Percentiles rank a stretch among this genome's conserved stretches.
phyloP scores from a whole-genome alignment of 495 filamentous ascomycete genomes.

The Aspergillus nanangensis region DNA sequence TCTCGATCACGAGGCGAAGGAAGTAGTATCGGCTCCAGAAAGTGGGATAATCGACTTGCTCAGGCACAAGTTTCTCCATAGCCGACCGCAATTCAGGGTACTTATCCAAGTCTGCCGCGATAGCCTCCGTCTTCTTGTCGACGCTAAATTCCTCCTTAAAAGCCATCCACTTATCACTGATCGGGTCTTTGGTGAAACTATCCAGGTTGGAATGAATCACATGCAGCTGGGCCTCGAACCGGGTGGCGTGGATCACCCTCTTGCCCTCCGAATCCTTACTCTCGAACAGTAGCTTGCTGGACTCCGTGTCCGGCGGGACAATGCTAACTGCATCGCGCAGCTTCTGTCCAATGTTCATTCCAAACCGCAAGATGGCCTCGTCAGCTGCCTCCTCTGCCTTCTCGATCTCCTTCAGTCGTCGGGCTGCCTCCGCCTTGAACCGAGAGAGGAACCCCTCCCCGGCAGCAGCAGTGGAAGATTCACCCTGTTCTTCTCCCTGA shows the following conservation, averaged over 20 bases:
- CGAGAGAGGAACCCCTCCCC: slow-evolving; percentile 58
- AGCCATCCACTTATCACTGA: slow-evolving; percentile 63
- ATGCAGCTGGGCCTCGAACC: slow-evolving; percentile 94
- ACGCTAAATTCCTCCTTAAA: slow-evolving; percentile 77
- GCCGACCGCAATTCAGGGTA: slow-evolving; percentile 83
- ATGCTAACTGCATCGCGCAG: slow-evolving; percentile 88
- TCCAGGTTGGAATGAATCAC: slow-evolving; percentile 84
- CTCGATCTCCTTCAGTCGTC: slow-evolving; percentile 85
- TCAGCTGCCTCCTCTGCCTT: slow-evolving; percentile 96
- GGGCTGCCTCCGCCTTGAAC: slow-evolving; percentile 74
- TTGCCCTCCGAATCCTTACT: slow-evolving; percentile 87
- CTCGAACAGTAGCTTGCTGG: slow-evolving; percentile 71
- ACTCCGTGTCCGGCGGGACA: slow-evolving; percentile 56
- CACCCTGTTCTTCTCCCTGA: background rate
- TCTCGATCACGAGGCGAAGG: slow-evolving; percentile 87
- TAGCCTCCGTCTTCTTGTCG: slow-evolving; percentile 79
- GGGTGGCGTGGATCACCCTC: slow-evolving; percentile 85
- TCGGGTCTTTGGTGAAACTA: slow-evolving; percentile 80
- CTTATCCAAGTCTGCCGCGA: slow-evolving; percentile 76
- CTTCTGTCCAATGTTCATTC: slow-evolving; percentile 85
- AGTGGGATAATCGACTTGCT: slow-evolving; percentile 75
- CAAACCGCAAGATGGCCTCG: slow-evolving; percentile 91
- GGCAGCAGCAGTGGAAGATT: slow-evolving; percentile 14
- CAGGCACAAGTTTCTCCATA: slow-evolving; percentile 95
- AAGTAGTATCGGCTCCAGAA: slow-evolving; percentile 99